Conservation (phyloP, 352 stramenopile genomes). For the Globisporangium solare region DNA sequence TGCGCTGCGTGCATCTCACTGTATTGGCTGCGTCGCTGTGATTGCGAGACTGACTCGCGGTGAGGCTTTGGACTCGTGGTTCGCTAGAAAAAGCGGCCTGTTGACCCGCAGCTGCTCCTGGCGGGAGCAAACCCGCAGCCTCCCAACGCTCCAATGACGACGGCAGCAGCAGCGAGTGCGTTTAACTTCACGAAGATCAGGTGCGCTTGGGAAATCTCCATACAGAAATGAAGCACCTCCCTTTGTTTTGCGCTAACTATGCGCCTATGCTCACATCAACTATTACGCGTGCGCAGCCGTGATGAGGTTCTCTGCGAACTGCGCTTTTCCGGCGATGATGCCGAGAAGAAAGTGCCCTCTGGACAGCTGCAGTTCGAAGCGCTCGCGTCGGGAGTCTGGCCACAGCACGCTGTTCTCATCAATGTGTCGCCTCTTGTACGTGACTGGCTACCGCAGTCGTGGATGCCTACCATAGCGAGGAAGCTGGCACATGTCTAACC, state of each 20-base stretch:
- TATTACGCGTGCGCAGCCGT: constrained; percentile 16
- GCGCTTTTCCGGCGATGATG: constrained; percentile 12
- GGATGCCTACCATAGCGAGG: not conserved
- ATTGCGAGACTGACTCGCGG: no score
- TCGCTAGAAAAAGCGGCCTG: constrained; percentile 36
- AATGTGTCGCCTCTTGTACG: constrained; percentile 68
- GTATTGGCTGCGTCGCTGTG: no score
- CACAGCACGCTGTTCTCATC: constrained; percentile 33
- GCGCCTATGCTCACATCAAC: no score
- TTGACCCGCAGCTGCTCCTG: constrained; percentile 25
- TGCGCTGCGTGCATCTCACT: constrained; percentile 5
- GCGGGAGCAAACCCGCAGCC: not conserved
- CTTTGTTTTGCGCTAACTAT: not conserved
- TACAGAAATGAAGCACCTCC: no score
- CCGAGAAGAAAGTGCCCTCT: not conserved
- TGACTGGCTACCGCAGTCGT: not conserved
- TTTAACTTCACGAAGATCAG: constrained; percentile 71
- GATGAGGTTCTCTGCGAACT: constrained; percentile 45
- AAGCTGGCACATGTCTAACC: not conserved
- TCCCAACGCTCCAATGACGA: not conserved
- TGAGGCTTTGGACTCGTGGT: not conserved
- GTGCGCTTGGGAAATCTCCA: constrained; percentile 16
- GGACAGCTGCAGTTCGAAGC: not conserved
- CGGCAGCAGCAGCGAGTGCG: not conserved
- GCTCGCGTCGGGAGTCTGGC: not conserved